Percentiles rank a stretch among this genome's conserved stretches.
phyloP scores from a whole-genome alignment of 2,329 filamentous ascomycete genomes.

The Pleomassaria siparia region DNA sequence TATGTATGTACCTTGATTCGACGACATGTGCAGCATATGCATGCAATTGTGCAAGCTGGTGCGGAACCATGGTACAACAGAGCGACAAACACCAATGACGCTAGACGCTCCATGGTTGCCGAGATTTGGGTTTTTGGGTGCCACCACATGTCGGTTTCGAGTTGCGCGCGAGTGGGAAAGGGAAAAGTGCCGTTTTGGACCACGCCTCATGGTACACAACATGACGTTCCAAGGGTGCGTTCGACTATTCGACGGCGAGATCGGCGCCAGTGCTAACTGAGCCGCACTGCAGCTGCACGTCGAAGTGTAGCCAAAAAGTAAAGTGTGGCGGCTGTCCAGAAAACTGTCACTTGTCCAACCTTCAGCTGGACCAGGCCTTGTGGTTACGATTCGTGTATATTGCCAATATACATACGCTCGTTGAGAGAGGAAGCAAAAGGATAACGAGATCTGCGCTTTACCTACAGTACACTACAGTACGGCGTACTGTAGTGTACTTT shows the following conservation, averaged over 20 bases:
- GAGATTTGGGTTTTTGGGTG: conserved; percentile 5
- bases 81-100: neutral
- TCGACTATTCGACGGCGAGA: neutral
- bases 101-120: neutral
- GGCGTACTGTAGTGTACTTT: too few relatives aligned
- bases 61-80: neutral
- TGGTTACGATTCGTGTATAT: too few relatives aligned
- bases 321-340: neutral
- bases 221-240: neutral
- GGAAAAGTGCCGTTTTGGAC: conserved; percentile 3
- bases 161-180: conserved; percentile 1
- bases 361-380: neutral
- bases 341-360: neutral
- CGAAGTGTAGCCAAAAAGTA: neutral
- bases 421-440: too few relatives aligned
- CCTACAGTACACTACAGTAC: too few relatives aligned
- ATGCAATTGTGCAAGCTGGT: neutral
- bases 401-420: too few relatives aligned
- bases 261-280: neutral
- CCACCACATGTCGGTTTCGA: conserved; percentile 8
- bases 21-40: neutral
- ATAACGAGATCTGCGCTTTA: too few relatives aligned
- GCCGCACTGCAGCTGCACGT: neutral
- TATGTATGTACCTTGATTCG: conserved; percentile 2
- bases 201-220: neutral